phyloP scores from a whole-genome alignment of 495 filamentous ascomycete genomes.

The Extremus antarcticus region DNA sequence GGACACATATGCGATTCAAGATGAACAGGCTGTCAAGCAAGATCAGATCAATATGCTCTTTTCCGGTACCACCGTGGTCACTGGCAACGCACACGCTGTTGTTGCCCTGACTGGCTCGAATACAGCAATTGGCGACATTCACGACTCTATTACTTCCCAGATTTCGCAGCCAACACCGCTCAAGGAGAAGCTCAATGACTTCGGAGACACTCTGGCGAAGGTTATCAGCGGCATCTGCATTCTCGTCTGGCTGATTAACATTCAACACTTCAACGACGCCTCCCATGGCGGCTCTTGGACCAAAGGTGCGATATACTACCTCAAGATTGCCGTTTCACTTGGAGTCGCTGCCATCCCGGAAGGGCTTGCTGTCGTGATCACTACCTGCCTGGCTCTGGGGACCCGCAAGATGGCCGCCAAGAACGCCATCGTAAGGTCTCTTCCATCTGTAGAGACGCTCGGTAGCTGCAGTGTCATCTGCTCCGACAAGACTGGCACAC shows the following conservation, averaged over 20 bases:
- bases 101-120: constrained; percentile 84
- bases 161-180: constrained; percentile 95
- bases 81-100: constrained; percentile 82
- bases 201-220: constrained; percentile 92
- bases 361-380: constrained; percentile 94
- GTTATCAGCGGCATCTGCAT: constrained; percentile 96
- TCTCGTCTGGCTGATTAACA: constrained; percentile 96
- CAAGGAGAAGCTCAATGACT: constrained; percentile 98
- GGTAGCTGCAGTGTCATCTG: constrained; percentile 99
- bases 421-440: constrained; percentile 89
- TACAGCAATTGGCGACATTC: constrained; percentile 97
- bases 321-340: constrained; percentile 98
- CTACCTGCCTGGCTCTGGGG: constrained; percentile 87
- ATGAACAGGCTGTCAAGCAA: constrained; percentile 85
- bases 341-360: constrained; percentile 97
- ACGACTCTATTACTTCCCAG: constrained; percentile 94
- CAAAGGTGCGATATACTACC: constrained; percentile 98
- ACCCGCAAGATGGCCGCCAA: constrained; percentile 98
- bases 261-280: constrained; percentile 90
- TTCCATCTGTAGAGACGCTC: constrained; percentile 94
- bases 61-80: constrained; percentile 94
- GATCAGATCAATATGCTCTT: constrained; percentile 98
- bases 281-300: constrained; percentile 89
- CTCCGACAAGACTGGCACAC: constrained; percentile 98
- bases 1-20: constrained; percentile 55